A percentile compares a stretch with the other conserved stretches of the same genome.
These are phyloP conservation scores for Boletellus sp. DNA, from an alignment of 768 basidiomycete species.

Conservation along the genomic window DNA sequence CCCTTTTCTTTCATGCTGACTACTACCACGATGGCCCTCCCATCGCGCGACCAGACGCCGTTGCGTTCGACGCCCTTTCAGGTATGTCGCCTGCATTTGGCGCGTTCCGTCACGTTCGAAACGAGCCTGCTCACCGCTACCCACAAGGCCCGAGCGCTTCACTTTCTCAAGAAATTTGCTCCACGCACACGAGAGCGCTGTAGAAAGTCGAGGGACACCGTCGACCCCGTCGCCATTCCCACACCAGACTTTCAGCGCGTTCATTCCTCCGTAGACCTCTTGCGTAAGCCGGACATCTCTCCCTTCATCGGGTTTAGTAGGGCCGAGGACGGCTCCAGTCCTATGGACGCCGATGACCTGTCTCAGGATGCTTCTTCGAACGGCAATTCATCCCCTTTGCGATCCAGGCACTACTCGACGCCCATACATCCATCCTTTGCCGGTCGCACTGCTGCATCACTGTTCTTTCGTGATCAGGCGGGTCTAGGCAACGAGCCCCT, in stretches of 20 bases:
- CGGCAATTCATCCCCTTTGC: conserved; percentile 18
- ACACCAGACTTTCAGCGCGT: conserved; percentile 24
- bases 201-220: conserved; percentile 28
- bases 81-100: conserved; percentile 19
- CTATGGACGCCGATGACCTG: conserved; percentile 30
- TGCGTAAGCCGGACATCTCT: conserved; percentile 25
- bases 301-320: conserved; percentile 23
- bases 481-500: not conserved
- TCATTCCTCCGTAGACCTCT: conserved; percentile 34
- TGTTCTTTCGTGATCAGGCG: conserved; percentile 13
- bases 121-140: conserved; percentile 3
- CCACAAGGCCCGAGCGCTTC: conserved; percentile 32
- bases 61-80: conserved; percentile 24
- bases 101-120: conserved; percentile 11
- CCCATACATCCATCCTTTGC: conserved; percentile 12
- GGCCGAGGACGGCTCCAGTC: conserved; percentile 19
- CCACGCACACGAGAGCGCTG: conserved; percentile 31
- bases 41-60: conserved; percentile 21
- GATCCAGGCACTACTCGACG: conserved; percentile 22
- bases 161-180: conserved; percentile 38
- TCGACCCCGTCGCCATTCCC: conserved; percentile 23
- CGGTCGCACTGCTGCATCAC: conserved; percentile 4
- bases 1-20: conserved; percentile 13
- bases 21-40: conserved; percentile 25
- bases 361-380: conserved; percentile 28